Conservation (phyloP, 208 protist genomes). For the Zelonia costaricensis region DNA sequence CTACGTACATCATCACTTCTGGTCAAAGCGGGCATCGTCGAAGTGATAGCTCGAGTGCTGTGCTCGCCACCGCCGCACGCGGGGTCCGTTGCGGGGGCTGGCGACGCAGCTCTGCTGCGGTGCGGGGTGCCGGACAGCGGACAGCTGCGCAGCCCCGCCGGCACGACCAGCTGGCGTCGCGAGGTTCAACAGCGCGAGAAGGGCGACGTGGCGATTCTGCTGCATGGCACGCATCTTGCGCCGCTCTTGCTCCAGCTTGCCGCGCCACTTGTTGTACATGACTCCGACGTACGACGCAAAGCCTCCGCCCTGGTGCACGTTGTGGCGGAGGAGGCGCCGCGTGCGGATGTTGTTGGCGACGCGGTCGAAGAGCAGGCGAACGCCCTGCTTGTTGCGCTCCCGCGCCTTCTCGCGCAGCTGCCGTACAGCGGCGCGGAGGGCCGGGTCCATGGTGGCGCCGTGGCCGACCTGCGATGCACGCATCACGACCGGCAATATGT, state of each 20-base stretch:
- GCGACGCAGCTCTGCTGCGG: no score
- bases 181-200: slow-evolving; percentile 31
- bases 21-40: slow-evolving; percentile 23
- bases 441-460: slow-evolving; percentile 19
- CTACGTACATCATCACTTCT: slow-evolving; percentile 6
- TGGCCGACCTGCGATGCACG: slow-evolving; percentile 22
- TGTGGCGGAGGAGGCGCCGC: slow-evolving; percentile 28
- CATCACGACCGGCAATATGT: slow-evolving; percentile 45
- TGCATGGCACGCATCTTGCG: slow-evolving; percentile 7
- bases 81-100: no score
- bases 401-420: slow-evolving; percentile 46
- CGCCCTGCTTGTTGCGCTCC: slow-evolving; percentile 21
- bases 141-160: neutral
- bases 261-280: slow-evolving; percentile 54
- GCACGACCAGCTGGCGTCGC: neutral
- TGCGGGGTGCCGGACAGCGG: no score
- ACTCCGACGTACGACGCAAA: slow-evolving; percentile 54
- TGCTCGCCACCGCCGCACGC: neutral
- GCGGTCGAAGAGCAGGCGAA: slow-evolving; percentile 40
- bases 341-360: slow-evolving; percentile 61
- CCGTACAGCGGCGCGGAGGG: slow-evolving; percentile 39
- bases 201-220: neutral
- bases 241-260: slow-evolving; percentile 25
- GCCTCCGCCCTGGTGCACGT: slow-evolving; percentile 41
- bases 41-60: slow-evolving; percentile 35